Conservation (phyloP, 192 early-diverging fungal genomes). For the Coemansia nantahalensis region DNA sequence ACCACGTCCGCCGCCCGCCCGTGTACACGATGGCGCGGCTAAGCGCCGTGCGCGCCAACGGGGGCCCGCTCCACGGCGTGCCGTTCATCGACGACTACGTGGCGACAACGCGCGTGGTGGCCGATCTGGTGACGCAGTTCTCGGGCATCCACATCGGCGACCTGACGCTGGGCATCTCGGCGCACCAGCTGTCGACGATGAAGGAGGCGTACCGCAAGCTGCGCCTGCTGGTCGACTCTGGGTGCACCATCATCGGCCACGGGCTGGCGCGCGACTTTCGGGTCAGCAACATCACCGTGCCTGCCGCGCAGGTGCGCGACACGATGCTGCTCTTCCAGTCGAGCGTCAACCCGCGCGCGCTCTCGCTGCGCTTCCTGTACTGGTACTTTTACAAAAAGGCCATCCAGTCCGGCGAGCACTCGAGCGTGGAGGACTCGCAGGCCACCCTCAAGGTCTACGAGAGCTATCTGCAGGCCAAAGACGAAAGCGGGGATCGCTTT, state of each 20-base stretch:
- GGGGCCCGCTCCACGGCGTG: constrained; percentile 63
- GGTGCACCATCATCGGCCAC: constrained; percentile 92
- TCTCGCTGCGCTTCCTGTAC: constrained; percentile 87
- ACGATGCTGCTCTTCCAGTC: constrained; percentile 90
- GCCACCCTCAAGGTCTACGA: constrained; percentile 84
- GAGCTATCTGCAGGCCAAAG: constrained; percentile 53
- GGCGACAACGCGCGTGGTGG: constrained; percentile 75
- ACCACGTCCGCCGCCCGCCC: constrained; percentile 75
- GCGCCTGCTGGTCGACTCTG: constrained; percentile 83
- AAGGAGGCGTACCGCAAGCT: constrained; percentile 95
- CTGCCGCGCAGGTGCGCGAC: constrained; percentile 83
- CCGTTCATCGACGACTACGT: constrained; percentile 99
- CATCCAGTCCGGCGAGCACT: constrained; percentile 88
- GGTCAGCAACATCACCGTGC: constrained; percentile 88
- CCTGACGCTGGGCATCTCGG: constrained; percentile 68
- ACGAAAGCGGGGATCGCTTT: too few species aligned
- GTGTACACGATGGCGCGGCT: constrained; percentile 85
- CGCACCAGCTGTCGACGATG: constrained; percentile 78
- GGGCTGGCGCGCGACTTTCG: constrained; percentile 95
- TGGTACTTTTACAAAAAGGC: constrained; percentile 82
- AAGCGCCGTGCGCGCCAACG: constrained; percentile 80
- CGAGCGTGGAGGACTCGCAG: constrained; percentile 90
- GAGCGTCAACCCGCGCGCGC: constrained; percentile 25
- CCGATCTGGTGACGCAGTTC: constrained; percentile 90
- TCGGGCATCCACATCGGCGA: constrained; percentile 93